Evolutionary conservation across 108 stramenopile species (phyloP).

Genomic region (Nannochloropsis gaditana): DNA sequence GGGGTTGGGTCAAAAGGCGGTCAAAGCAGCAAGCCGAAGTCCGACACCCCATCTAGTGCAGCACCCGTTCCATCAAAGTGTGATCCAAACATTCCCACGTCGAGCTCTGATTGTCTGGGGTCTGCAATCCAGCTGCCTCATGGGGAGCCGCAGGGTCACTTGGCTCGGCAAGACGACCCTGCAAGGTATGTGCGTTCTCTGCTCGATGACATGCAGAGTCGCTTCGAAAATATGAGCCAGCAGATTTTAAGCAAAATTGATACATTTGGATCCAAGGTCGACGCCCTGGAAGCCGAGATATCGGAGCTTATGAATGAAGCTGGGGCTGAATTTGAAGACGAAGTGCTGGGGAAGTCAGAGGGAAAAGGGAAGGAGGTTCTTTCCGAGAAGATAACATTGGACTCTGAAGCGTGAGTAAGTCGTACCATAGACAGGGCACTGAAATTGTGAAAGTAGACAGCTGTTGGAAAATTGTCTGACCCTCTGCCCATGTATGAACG

Average conservation of each 20-base stretch:
- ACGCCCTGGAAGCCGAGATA: neutral
- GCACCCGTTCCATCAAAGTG: no score
- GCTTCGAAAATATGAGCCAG: neutral
- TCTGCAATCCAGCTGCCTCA: no score
- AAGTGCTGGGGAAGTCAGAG: neutral
- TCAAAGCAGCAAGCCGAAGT: no score
- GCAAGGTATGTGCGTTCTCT: neutral
- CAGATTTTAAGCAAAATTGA: neutral
- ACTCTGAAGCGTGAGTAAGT: no score
- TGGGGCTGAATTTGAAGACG: neutral
- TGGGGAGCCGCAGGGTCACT: neutral
- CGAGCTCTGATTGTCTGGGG: no score
- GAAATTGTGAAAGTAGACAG: no score
- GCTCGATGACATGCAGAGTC: constrained; percentile 4
- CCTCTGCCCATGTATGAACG: no score
- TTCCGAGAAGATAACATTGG: neutral
- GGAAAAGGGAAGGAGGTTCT: neutral
- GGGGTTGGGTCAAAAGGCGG: no score
- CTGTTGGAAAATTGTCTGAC: no score
- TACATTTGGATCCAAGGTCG: neutral
- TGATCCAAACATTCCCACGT: no score
- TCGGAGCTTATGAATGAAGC: neutral
- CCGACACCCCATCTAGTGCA: no score
- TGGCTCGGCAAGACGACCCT: neutral
- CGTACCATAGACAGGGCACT: no score